Conservation (phyloP, 2,329 filamentous ascomycete species). For the Hymenoscyphus fraxineus region DNA sequence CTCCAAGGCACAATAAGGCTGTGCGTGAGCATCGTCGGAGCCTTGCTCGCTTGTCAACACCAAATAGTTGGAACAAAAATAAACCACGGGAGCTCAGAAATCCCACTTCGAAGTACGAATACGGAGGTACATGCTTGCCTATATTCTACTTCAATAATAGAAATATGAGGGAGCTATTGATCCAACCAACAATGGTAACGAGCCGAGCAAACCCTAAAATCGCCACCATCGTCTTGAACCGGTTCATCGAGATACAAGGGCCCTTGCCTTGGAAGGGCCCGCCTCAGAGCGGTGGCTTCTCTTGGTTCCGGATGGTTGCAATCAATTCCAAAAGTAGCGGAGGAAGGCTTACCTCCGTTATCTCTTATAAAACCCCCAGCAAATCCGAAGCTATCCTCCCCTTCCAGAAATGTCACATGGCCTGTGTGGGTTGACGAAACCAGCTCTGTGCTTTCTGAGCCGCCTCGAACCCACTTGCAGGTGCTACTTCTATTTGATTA, state of each 20-base stretch:
- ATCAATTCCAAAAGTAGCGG: conserved; percentile 1
- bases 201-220: neutral
- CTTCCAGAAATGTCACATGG: conserved; percentile 9
- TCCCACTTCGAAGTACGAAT: neutral
- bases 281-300: neutral
- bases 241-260: neutral
- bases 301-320: conserved; percentile 3
- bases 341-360: conserved; percentile 14
- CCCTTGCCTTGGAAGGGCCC: conserved; percentile 1
- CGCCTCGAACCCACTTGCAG: neutral
- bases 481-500: neutral
- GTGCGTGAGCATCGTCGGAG: too few relatives aligned
- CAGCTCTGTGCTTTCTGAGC: neutral
- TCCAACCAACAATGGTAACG: neutral
- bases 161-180: neutral
- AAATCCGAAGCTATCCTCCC: neutral
- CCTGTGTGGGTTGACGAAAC: neutral
- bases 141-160: neutral
- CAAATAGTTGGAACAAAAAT: too few relatives aligned
- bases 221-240: conserved; percentile 6
- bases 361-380: conserved; percentile 9
- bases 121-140: neutral
- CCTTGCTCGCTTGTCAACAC: too few relatives aligned
- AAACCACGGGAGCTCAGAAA: neutral
- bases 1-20: too few relatives aligned